These are phyloP conservation scores for Silene conica DNA, from an alignment of 148 eudicot species.

Conservation along the genomic window DNA sequence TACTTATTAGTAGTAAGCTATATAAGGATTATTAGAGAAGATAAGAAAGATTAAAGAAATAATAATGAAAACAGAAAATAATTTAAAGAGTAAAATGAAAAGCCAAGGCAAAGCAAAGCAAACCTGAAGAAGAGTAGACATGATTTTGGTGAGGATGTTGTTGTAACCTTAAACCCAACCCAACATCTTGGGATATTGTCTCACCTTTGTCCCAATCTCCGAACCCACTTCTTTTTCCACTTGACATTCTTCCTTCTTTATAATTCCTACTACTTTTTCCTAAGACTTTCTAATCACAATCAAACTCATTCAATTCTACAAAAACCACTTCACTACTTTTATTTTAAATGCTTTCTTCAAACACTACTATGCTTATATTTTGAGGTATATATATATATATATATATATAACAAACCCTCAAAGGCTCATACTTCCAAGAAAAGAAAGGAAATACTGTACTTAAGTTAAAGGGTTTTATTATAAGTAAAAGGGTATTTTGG, in stretches of 20 bases:
- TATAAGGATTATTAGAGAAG: no score
- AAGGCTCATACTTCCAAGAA: background rate
- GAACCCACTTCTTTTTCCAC: constrained; percentile 25
- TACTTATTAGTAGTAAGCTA: no score
- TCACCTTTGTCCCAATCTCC: constrained; percentile 27
- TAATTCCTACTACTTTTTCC: background rate
- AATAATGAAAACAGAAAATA: no score
- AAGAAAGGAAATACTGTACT: background rate
- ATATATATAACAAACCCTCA: background rate
- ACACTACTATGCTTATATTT: no score
- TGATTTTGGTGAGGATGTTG: constrained; percentile 16
- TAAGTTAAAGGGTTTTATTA: background rate
- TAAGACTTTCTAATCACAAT: no score
- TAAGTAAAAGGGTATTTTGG: background rate
- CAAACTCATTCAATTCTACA: no score
- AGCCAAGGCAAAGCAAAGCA: no score
- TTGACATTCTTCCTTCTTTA: constrained; percentile 26
- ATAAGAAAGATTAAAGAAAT: no score
- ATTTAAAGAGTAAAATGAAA: background rate
- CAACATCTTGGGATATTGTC: constrained; percentile 39
- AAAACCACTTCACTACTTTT: no score
- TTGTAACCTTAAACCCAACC: constrained; percentile 50
- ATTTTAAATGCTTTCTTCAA: background rate
- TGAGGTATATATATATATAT: no score
- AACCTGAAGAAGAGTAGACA: constrained; percentile 3